Base-by-base conservation (phyloP, 108 stramenopile species). In the Stephanodiscus minutulus region DNA sequence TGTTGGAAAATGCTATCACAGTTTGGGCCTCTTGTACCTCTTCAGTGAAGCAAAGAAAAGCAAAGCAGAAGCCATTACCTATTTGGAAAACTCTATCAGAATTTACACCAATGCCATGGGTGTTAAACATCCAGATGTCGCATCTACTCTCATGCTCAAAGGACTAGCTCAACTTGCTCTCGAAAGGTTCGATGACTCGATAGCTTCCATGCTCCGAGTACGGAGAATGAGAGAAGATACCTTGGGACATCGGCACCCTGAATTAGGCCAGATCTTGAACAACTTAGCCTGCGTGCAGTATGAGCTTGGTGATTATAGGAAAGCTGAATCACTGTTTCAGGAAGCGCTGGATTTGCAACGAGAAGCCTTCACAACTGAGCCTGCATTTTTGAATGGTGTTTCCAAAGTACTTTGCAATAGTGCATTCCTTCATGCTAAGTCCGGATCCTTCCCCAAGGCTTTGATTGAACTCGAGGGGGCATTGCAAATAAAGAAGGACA, bases 391-490 rank as follows among this genome's bases (percentile, higher is more conserved):
- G 53, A 66, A 66, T 13, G 27, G 57, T 49, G 77, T 78, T 13
- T 78, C 77, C 29, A 66, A 54, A 39, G 65, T 78, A 12, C 50
- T 78, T 1, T 61, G 47, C 20, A 78, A 78, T 36, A 71, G 70
- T 55, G 77, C 77, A 27, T 78, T 71, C 49, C 39, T 78, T 12
- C 77, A 78, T 60, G 77, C 77, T 18, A 78, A 78, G 63, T 70
- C 35, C 39, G 77, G 77, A 28, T 27, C 54, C 2, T 78, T 78
- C 28, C 52, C 77, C 18, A 78, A 78, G 58, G 77, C 77, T 25
- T 58, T 78, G 46, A 78, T 78, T 24, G 77, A 78, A 53, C 55
- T 78, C 9, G 77, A 78, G 33, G 77, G 77, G n/a, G 77, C 77
- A 29, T 46, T 78, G 56, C 77, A 78, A 59, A 78, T 78, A 41